Conservation (phyloP, 345 rosid genomes). For the Euclidium syriacum region DNA sequence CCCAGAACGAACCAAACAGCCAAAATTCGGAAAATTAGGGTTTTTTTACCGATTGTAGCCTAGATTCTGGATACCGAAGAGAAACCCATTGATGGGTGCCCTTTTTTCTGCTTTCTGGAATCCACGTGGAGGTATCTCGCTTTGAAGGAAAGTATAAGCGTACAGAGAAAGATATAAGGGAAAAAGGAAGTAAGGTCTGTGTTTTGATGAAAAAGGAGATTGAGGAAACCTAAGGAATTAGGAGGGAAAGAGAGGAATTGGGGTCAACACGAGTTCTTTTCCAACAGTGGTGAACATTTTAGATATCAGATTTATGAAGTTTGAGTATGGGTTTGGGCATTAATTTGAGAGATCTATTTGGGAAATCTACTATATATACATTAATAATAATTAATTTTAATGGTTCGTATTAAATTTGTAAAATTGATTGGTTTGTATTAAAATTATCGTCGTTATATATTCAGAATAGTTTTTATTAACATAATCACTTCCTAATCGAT, state of each 20-base stretch:
- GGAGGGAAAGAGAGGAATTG: conserved; percentile 22
- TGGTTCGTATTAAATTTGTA: too few relatives aligned
- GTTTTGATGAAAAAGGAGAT: background rate
- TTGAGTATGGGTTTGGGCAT: background rate
- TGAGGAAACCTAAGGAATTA: conserved; percentile 33
- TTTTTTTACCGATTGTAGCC: background rate
- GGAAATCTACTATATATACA: too few relatives aligned
- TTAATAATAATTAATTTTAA: too few relatives aligned
- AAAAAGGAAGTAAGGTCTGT: background rate
- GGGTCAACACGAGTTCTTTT: conserved; percentile 6
- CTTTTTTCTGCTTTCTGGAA: background rate
- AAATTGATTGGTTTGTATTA: too few relatives aligned
- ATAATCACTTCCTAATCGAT: too few relatives aligned
- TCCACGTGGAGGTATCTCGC: background rate
- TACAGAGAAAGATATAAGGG: conserved; percentile 20
- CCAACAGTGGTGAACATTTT: background rate
- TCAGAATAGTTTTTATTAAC: too few relatives aligned
- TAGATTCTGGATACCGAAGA: conserved; percentile 4
- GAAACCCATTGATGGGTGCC: conserved; percentile 12
- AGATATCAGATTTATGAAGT: background rate
- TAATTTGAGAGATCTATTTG: too few relatives aligned
- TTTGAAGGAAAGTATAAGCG: background rate
- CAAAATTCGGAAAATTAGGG: conserved; percentile 9
- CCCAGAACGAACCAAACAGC: background rate
- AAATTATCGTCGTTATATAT: too few relatives aligned